phyloP scores from a whole-genome alignment of 148 eudicot genomes.

The Silene latifolia region DNA sequence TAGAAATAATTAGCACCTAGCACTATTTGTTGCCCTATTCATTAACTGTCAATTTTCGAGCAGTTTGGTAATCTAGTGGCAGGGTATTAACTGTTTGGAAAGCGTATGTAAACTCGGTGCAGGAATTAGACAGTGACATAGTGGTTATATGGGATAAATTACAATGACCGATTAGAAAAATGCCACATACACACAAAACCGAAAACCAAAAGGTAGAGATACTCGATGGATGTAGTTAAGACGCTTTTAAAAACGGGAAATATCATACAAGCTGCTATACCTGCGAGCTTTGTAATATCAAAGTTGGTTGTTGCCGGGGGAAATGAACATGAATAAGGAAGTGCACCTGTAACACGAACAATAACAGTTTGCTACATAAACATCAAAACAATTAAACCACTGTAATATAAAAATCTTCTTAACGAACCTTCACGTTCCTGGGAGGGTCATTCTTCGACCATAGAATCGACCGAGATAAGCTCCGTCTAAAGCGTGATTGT shows the following conservation, averaged over 20 bases:
- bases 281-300: constrained; percentile 88
- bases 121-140: too few relatives aligned
- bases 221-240: not conserved
- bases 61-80: too few relatives aligned
- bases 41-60: not conserved
- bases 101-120: too few relatives aligned
- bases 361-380: too few relatives aligned
- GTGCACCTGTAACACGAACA: constrained; percentile 56
- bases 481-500: too few relatives aligned
- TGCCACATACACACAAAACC: not conserved
- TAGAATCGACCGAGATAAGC: too few relatives aligned
- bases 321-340: constrained; percentile 66
- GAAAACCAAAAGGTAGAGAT: not conserved
- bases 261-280: constrained; percentile 22
- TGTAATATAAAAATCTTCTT: too few relatives aligned
- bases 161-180: not conserved
- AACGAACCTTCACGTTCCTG: too few relatives aligned
- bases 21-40: not conserved
- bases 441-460: too few relatives aligned
- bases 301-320: constrained; percentile 73
- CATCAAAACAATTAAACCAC: too few relatives aligned
- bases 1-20: not conserved
- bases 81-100: too few relatives aligned
- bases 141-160: not conserved
- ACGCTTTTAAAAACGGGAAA: not conserved